Conservation (phyloP, 2,329 filamentous ascomycete species). For the Talaromyces rugulosus region DNA sequence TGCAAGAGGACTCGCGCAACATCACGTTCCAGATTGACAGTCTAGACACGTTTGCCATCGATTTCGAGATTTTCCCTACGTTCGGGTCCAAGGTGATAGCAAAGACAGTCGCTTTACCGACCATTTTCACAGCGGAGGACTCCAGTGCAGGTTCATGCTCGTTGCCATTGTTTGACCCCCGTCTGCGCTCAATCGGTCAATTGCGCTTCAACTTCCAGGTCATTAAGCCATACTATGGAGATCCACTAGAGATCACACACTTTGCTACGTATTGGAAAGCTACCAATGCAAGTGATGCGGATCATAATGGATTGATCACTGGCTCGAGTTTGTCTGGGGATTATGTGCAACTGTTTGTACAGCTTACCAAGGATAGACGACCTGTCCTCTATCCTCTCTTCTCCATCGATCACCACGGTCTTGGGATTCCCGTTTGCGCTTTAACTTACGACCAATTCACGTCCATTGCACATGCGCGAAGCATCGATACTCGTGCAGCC, state of each 20-base stretch:
- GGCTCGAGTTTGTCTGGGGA: conserved; percentile 95
- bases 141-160: conserved; percentile 77
- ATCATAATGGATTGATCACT: conserved; percentile 81
- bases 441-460: conserved; percentile 62
- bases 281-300: conserved; percentile 84
- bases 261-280: conserved; percentile 99
- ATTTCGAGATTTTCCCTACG: conserved; percentile 96
- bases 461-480: conserved; percentile 38
- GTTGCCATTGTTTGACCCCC: conserved; percentile 86
- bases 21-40: conserved; percentile 97
- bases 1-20: conserved; percentile 90
- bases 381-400: conserved; percentile 86
- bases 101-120: conserved; percentile 86
- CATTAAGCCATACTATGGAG: conserved; percentile 90
- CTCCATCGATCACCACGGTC: conserved; percentile 68
- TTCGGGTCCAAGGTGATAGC: conserved; percentile 98
- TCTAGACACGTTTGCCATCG: conserved; percentile 84
- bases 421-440: conserved; percentile 78
- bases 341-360: conserved; percentile 86
- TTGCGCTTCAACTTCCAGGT: conserved; percentile 93
- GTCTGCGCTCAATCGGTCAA: conserved; percentile 85
- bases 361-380: conserved; percentile 81
- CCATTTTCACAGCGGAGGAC: conserved; percentile 70
- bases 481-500: conserved; percentile 23
- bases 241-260: conserved; percentile 91